Evolutionary conservation across 495 filamentous ascomycete species (phyloP), one percentile per base, ranked within the genome.

Genomic region (Penicillium malachiteum): DNA sequence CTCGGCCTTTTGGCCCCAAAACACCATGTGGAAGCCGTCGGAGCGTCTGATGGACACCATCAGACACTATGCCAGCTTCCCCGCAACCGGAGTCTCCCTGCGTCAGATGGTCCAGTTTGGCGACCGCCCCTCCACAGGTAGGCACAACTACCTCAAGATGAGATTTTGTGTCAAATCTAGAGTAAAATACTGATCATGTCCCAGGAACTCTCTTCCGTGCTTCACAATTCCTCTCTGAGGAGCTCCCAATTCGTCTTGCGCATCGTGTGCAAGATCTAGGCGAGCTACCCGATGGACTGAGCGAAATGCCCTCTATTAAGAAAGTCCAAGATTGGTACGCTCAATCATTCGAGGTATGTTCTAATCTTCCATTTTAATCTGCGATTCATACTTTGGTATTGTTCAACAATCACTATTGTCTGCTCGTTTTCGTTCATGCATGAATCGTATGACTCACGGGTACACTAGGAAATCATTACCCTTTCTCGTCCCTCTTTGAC

Each of bases 41-140:
- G 89, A 94, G 74, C 78, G 83, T 75, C 72, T 98, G 87, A 93
- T 96, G 91, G 87, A 96, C 60, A 96, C 88, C 84, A 98, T 98
- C 89, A 91, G 89, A 71, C 93, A 97, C 80, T 97, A 97, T 82
- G 88, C 90, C 69, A 87, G 84, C 78, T 97, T 97, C 73, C 95
- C 95, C 54, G 94, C 94, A 55, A 98, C 95, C 38, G 94, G 94
- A 58, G 92, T 96, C 63, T 96, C 91, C 64, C 78, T 98, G 70
- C 82, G 94, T 70, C 94, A 98, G 79, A 97, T 97, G 94, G 94
- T 98, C 46, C 94, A 97, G 71, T 98, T 97, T 74, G 95, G 95
- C 51, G 91, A 95, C 71, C 85, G 81, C 62, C 91, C 92, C 21
- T 95, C 91, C 10, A 87, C 85, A 62, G 91, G 92, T 96, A 72